These are phyloP conservation scores for Aspergillus taichungensis DNA, from an alignment of 495 filamentous ascomycete genomes.

Conservation along the genomic window DNA sequence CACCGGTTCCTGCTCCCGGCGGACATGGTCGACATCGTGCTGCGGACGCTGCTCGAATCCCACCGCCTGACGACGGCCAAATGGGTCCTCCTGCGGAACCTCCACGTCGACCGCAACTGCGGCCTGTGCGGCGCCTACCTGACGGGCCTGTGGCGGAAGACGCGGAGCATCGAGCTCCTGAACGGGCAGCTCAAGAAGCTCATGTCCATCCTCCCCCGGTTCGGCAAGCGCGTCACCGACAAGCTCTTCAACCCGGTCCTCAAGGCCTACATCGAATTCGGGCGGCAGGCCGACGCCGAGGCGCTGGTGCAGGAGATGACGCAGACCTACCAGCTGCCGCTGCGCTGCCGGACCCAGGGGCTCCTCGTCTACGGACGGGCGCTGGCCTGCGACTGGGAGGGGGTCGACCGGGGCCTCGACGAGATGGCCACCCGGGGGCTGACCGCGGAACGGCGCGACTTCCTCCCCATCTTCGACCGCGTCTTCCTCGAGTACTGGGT, in stretches of 20 bases:
- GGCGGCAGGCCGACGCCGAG: constrained; percentile 28
- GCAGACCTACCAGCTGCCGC: constrained; percentile 17
- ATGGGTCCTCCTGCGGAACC: constrained; percentile 22
- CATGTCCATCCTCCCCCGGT: constrained; percentile 14
- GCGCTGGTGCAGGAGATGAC: constrained; percentile 29
- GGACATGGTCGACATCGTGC: constrained; percentile 29
- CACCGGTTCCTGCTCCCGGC: constrained; percentile 17
- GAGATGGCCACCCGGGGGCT: constrained; percentile 31
- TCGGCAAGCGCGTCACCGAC: constrained; percentile 23
- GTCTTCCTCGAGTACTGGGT: constrained; percentile 39
- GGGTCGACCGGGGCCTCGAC: constrained; percentile 26
- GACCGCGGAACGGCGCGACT: constrained; percentile 20
- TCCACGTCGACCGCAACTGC: constrained; percentile 26
- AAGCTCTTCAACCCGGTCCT: constrained; percentile 38
- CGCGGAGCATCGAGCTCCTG: constrained; percentile 30
- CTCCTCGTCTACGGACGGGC: constrained; percentile 30
- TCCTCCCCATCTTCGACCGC: constrained; percentile 28
- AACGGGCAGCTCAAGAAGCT: constrained; percentile 26
- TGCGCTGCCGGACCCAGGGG: constrained; percentile 31
- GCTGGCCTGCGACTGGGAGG: constrained; percentile 33
- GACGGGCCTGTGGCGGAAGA: constrained; percentile 36
- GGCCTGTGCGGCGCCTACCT: constrained; percentile 33
- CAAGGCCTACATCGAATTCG: constrained; percentile 32
- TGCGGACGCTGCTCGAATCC: constrained; percentile 35
- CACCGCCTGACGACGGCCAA: constrained; percentile 29